Evolutionary conservation across 2,329 filamentous ascomycete genomes (phyloP).

Genomic region (Nigrospora osmanthi): DNA sequence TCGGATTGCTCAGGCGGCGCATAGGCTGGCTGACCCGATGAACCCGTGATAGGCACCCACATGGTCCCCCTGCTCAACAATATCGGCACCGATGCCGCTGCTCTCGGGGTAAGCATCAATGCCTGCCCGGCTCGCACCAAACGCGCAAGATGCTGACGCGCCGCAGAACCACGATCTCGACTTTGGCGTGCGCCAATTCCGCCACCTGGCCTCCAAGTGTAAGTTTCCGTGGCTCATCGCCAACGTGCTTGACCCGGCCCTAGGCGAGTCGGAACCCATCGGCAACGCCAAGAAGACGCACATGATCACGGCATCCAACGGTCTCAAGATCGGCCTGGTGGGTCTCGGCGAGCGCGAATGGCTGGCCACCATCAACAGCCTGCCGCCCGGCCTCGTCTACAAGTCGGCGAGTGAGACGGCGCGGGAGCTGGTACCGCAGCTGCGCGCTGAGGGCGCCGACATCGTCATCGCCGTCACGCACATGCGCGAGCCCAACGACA

Average conservation of each 20-base stretch:
- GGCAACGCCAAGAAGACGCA: slow-evolving; percentile 68
- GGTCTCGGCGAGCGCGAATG: slow-evolving; percentile 83
- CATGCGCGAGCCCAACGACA: slow-evolving; percentile 82
- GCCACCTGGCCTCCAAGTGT: slow-evolving; percentile 64
- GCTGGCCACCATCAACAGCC: slow-evolving; percentile 79
- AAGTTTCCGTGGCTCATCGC: slow-evolving; percentile 85
- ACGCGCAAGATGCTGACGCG: no score
- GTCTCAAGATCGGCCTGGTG: slow-evolving; percentile 78
- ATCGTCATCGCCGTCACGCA: slow-evolving; percentile 79
- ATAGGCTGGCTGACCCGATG: background rate
- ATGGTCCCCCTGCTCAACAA: slow-evolving; percentile 83
- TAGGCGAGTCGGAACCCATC: slow-evolving; percentile 68
- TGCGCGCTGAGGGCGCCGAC: slow-evolving; percentile 72
- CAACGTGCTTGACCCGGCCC: slow-evolving; percentile 76
- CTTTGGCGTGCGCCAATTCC: slow-evolving; percentile 78
- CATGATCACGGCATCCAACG: slow-evolving; percentile 74
- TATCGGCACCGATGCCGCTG: slow-evolving; percentile 72
- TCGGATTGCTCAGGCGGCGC: background rate
- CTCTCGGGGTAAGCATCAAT: slow-evolving; percentile 68
- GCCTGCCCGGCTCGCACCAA: no score
- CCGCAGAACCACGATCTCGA: slow-evolving; percentile 81
- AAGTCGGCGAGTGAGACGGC: slow-evolving; percentile 71
- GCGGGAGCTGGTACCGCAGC: slow-evolving; percentile 62
- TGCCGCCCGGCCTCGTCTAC: slow-evolving; percentile 78
- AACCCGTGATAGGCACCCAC: slow-evolving; percentile 51